Evolutionary conservation across 331 rosid species (phyloP), one percentile per base, ranked within the genome.

Genomic region (Ulmus americana): DNA sequence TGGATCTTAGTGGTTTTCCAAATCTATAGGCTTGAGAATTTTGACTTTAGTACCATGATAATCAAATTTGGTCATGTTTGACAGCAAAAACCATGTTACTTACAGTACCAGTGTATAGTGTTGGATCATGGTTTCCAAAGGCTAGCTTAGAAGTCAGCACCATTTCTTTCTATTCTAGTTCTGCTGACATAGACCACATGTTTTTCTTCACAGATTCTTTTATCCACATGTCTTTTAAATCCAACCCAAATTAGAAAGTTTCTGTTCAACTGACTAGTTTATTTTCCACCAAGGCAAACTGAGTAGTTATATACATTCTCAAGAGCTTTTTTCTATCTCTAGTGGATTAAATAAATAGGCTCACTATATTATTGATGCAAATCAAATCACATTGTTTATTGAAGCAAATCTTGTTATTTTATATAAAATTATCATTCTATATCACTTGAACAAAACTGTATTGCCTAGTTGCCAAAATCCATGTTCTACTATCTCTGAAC

Each of bases 151-250:
- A 61, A 60, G 67, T 64, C 59, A 39, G 55, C 67, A 57, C 35
- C 18, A 40, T 43, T 64, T 69, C 64, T 45, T 28, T 64, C 65
- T 62, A 61, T 57, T 72, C 64, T 73, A 63, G 68, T 61, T 74
- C 43, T 55, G 81, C 79, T 73, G 84, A 79, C 83, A 63, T 76
- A 18, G 80, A 65, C 63, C 83, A 70, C 79, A 71, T 83, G 79
- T 77, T 69, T 63, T 71, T 43, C 40, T 43, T 74, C 52, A 73
- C 64, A 76, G 78, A 79, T 75, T 79, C 85, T 86, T 75, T 50
- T 56, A 50, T 59, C 64, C 85, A 81, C 85, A 76, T 83, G 86
- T 75, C 67, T 65, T 77, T 57, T 70, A 63, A 59, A 70, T 80
- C 76, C 55, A 65, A 61, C 16, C 69, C 48, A 68, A n/a, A 43